Conservation (phyloP, 805 yeast species). For the Kodamaea neixiangensis region DNA sequence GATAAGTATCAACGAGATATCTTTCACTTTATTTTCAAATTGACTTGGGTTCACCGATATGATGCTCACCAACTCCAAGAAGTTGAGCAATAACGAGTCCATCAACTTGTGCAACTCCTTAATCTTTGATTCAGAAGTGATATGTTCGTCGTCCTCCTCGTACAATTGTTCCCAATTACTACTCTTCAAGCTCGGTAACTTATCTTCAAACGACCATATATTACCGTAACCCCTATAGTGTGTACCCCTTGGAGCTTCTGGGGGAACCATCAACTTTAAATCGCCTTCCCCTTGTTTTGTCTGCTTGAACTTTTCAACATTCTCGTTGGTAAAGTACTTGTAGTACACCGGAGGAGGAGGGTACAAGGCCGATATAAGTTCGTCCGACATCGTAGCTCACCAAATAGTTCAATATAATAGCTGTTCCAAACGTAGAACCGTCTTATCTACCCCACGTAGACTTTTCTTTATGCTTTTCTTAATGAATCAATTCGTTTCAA, state of each 20-base stretch:
- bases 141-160: conserved; percentile 36
- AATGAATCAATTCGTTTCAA: background rate
- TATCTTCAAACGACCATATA: conserved; percentile 81
- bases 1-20: conserved; percentile 75
- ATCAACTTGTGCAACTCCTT: conserved; percentile 77
- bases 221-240: conserved; percentile 88
- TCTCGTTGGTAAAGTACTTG: conserved; percentile 70
- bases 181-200: conserved; percentile 70
- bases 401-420: background rate
- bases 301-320: conserved; percentile 46
- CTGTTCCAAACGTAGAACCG: background rate
- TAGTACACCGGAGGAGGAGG: conserved; percentile 94
- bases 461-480: background rate
- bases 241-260: conserved; percentile 58
- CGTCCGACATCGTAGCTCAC: conserved; percentile 20
- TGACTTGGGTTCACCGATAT: conserved; percentile 71
- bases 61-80: conserved; percentile 78
- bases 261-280: conserved; percentile 63
- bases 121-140: conserved; percentile 50
- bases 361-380: conserved; percentile 65
- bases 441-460: background rate
- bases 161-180: conserved; percentile 81
- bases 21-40: conserved; percentile 63
- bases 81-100: conserved; percentile 76
- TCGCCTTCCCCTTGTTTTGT: conserved; percentile 38